These are phyloP conservation scores for Whalleya microplaca DNA, from an alignment of 2,329 filamentous ascomycete species.

Conservation along the genomic window DNA sequence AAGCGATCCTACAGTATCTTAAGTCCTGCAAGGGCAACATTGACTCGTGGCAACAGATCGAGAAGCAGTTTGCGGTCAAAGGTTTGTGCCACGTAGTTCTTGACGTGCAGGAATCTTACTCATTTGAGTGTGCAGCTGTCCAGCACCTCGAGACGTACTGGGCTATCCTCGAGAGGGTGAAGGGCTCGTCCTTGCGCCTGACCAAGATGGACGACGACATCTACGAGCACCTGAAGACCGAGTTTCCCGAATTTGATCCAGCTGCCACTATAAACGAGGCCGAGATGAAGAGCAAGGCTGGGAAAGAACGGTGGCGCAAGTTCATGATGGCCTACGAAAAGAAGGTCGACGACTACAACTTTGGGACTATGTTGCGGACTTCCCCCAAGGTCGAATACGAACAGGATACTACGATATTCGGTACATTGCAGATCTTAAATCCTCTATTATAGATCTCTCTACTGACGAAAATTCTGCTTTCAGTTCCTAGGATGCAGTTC, in stretches of 20 bases:
- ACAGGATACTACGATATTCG: slow-evolving; percentile 89
- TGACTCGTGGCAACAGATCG: slow-evolving; percentile 64
- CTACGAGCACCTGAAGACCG: slow-evolving; percentile 80
- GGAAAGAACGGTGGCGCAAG: slow-evolving; percentile 92
- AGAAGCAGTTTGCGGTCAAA: slow-evolving; percentile 99
- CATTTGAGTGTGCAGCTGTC: slow-evolving; percentile 60
- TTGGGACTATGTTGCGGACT: slow-evolving; percentile 87
- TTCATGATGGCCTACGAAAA: slow-evolving; percentile 96
- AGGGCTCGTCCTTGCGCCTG: slow-evolving; percentile 84
- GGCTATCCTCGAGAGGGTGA: slow-evolving; percentile 89
- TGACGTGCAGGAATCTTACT: neutral
- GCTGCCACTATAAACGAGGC: slow-evolving; percentile 82
- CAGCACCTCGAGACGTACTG: slow-evolving; percentile 98
- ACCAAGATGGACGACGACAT: slow-evolving; percentile 97
- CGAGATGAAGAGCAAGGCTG: slow-evolving; percentile 94
- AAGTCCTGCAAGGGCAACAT: neutral
- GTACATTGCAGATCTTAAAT: slow-evolving; percentile 49
- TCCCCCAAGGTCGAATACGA: slow-evolving; percentile 83
- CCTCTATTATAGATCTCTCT: slow-evolving; percentile 44
- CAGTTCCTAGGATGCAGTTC: slow-evolving; percentile 71
- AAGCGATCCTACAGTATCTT: slow-evolving; percentile 3
- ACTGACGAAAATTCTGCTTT: slow-evolving; percentile 46
- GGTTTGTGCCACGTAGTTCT: slow-evolving; percentile 49
- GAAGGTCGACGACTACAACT: slow-evolving; percentile 96
- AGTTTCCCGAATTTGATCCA: slow-evolving; percentile 93